These are phyloP conservation scores for Flagelloscypha sp. DNA, from an alignment of 768 basidiomycete species.

Conservation along the genomic window DNA sequence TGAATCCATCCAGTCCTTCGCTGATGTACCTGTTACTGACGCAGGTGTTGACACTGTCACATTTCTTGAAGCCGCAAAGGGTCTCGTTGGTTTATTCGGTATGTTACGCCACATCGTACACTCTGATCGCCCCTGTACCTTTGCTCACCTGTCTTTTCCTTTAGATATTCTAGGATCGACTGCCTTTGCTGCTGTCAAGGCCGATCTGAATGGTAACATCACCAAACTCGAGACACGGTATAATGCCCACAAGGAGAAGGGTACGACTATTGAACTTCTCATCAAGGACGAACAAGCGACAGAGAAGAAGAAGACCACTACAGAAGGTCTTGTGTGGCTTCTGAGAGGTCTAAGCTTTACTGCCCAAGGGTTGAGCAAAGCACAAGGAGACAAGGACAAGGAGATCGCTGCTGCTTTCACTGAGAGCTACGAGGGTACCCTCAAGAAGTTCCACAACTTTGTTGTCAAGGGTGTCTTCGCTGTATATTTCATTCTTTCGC, in stretches of 20 bases:
- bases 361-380: constrained; percentile 63
- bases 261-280: constrained; percentile 75
- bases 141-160: constrained; percentile 1
- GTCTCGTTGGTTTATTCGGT: constrained; percentile 90
- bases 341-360: constrained; percentile 90
- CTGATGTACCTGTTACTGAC: constrained; percentile 79
- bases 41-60: constrained; percentile 80
- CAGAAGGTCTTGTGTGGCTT: constrained; percentile 91
- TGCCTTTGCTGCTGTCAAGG: constrained; percentile 78
- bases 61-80: constrained; percentile 85
- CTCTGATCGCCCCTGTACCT: background rate
- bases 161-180: constrained; percentile 79
- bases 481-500: constrained; percentile 27
- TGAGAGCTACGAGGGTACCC: constrained; percentile 69
- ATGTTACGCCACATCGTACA: constrained; percentile 13
- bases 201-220: constrained; percentile 89
- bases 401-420: constrained; percentile 73
- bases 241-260: constrained; percentile 52
- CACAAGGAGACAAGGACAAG: constrained; percentile 51
- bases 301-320: constrained; percentile 86
- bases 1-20: constrained; percentile 66
- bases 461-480: constrained; percentile 54
- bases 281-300: constrained; percentile 73
- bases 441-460: constrained; percentile 83
- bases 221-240: constrained; percentile 82